These are phyloP conservation scores for Phytophthora lateralis DNA, from an alignment of 352 stramenopile species.

Conservation along the genomic window DNA sequence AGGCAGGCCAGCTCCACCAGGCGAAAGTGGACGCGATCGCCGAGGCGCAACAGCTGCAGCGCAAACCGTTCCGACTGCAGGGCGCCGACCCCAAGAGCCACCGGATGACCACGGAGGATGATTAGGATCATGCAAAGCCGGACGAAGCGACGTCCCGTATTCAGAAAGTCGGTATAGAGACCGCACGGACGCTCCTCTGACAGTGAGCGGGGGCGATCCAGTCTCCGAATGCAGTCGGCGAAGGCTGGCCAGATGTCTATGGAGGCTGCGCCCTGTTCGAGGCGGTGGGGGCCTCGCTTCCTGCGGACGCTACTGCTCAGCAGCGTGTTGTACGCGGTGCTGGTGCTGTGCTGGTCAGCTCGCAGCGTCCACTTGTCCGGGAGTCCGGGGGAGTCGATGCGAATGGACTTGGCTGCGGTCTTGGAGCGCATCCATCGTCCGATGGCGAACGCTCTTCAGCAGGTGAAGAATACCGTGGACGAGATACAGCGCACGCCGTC, in stretches of 20 bases:
- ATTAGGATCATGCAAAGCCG: constrained; percentile 9
- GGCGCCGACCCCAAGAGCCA: too few species aligned
- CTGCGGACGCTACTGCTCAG: constrained; percentile 18
- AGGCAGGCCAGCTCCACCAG: constrained; percentile 26
- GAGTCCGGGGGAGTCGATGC: constrained; percentile 10
- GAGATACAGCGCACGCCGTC: constrained; percentile 24
- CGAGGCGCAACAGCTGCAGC: constrained; percentile 4
- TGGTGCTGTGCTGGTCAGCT: constrained; percentile 18
- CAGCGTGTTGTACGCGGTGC: constrained; percentile 19
- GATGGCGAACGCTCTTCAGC: constrained; percentile 16
- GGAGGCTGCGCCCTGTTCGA: not conserved
- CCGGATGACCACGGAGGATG: not conserved
- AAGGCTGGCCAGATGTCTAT: constrained; percentile 4
- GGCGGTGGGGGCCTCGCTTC: constrained; percentile 14
- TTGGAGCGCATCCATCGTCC: constrained; percentile 21
- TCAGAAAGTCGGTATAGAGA: constrained; percentile 17
- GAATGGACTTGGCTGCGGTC: constrained; percentile 5
- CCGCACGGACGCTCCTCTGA: not conserved
- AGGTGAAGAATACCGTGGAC: constrained; percentile 17
- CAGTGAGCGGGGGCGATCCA: not conserved
- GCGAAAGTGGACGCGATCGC: constrained; percentile 16
- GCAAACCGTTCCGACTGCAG: constrained; percentile 11
- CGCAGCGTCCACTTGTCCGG: constrained; percentile 17
- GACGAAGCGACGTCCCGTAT: not conserved
- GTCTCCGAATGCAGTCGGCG: constrained; percentile 11